These are phyloP conservation scores for Nicotiana sylvestris DNA, from an alignment of 257 asterid genomes.

Conservation along the genomic window DNA sequence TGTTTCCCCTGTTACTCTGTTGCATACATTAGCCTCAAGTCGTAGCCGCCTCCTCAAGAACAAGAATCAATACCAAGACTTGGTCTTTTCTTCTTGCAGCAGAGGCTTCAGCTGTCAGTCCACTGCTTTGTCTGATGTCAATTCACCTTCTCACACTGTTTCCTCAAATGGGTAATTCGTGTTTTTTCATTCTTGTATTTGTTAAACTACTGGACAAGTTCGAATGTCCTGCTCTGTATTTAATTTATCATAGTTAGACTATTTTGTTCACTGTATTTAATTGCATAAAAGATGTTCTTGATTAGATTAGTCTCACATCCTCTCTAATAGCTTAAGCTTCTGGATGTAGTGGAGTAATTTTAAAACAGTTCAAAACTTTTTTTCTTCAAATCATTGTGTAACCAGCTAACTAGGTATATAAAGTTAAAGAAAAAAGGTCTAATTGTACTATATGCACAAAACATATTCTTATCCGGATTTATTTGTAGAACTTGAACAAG, in stretches of 20 bases:
- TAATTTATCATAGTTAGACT: neutral
- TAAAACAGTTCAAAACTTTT: neutral
- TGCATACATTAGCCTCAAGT: slow-evolving; percentile 29
- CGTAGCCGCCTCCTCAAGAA: slow-evolving; percentile 17
- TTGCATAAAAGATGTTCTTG: neutral
- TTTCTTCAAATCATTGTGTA: neutral
- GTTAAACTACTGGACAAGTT: neutral
- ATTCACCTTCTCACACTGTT: slow-evolving; percentile 25
- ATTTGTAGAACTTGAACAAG: neutral
- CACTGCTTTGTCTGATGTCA: slow-evolving; percentile 34
- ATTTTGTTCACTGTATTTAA: neutral
- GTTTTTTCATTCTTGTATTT: neutral
- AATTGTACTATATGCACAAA: neutral
- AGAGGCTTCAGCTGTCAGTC: slow-evolving; percentile 38
- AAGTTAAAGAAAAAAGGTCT: neutral
- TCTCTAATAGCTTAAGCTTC: neutral
- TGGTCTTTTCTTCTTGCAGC: slow-evolving; percentile 13
- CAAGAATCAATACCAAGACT: slow-evolving; percentile 28
- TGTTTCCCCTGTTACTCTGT: slow-evolving; percentile 24
- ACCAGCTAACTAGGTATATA: neutral
- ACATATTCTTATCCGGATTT: neutral
- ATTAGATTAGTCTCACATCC: neutral
- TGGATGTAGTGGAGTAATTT: neutral
- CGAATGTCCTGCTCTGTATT: neutral
- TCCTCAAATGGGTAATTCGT: slow-evolving; percentile 48